A percentile compares a stretch with the other conserved stretches of the same genome.
Conservation (phyloP, 805 yeast species). For the Candida hispaniensis region DNA sequence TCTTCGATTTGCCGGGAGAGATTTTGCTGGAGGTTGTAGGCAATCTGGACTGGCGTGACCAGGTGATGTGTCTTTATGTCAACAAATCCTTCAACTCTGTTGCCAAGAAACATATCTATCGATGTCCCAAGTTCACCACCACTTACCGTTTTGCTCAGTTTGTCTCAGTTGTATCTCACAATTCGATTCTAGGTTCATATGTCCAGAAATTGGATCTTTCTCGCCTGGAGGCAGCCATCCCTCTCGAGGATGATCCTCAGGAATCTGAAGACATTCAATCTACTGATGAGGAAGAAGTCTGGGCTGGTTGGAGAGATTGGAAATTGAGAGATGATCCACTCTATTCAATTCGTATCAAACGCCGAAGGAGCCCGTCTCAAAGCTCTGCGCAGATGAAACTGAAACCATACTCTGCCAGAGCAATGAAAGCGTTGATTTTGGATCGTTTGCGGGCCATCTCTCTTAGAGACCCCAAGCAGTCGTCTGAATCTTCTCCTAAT, state of each 20-base stretch:
- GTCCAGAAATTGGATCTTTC: slow-evolving; percentile 55
- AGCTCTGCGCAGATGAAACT: not conserved
- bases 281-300: slow-evolving; percentile 27
- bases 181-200: slow-evolving; percentile 43
- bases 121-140: slow-evolving; percentile 46
- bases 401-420: not conserved
- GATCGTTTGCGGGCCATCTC: too few species aligned
- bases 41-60: slow-evolving; percentile 31
- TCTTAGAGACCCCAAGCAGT: too few species aligned
- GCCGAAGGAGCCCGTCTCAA: slow-evolving; percentile 1
- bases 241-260: slow-evolving; percentile 16
- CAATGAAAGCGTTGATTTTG: too few species aligned
- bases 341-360: slow-evolving; percentile 32
- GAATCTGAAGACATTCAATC: slow-evolving; percentile 15
- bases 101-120: slow-evolving; percentile 47
- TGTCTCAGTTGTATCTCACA: slow-evolving; percentile 51
- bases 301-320: slow-evolving; percentile 93
- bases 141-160: slow-evolving; percentile 76
- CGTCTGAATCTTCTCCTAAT: too few species aligned
- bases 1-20: slow-evolving; percentile 23
- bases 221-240: slow-evolving; percentile 21
- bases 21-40: slow-evolving; percentile 23
- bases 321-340: slow-evolving; percentile 63
- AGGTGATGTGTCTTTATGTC: slow-evolving; percentile 41
- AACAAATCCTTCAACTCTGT: slow-evolving; percentile 40